Conservation (phyloP, 148 eudicot species). For the Fallopia convolvulus region DNA sequence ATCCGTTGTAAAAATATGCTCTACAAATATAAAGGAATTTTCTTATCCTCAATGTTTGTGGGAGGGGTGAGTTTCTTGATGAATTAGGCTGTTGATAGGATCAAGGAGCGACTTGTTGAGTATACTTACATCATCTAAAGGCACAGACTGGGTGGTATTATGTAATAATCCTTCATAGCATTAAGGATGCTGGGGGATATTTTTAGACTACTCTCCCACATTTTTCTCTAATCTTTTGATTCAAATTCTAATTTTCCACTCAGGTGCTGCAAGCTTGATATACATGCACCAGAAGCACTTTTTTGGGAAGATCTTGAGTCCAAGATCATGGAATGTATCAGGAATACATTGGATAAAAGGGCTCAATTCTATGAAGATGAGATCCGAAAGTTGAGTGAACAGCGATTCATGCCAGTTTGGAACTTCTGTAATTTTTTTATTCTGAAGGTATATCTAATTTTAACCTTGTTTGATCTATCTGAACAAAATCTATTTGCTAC, state of each 20-base stretch:
- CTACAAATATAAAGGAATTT: neutral
- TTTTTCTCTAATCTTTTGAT: slow-evolving; percentile 8
- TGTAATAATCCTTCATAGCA: neutral
- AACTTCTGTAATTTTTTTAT: slow-evolving; percentile 96
- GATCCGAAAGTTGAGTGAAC: slow-evolving; percentile 95
- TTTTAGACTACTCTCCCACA: neutral
- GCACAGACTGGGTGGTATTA: neutral
- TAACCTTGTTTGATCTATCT: neutral
- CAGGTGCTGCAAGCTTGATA: slow-evolving; percentile 94
- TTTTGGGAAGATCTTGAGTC: slow-evolving; percentile 96
- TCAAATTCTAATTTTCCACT: slow-evolving; percentile 3
- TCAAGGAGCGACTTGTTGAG: neutral
- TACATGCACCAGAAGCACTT: slow-evolving; percentile 68
- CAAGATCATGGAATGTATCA: slow-evolving; percentile 76
- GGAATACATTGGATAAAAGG: slow-evolving; percentile 84
- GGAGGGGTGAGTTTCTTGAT: neutral
- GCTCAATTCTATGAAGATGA: slow-evolving; percentile 97
- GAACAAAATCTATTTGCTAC: neutral
- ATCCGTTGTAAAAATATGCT: neutral
- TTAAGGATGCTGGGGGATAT: neutral
- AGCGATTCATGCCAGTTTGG: slow-evolving; percentile 95
- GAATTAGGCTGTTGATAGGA: neutral
- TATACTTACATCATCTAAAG: neutral
- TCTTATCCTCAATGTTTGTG: neutral
- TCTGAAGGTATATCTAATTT: slow-evolving; percentile 51